phyloP scores from a whole-genome alignment of 163 green algal species.

The Prototheca wickerhamii region DNA sequence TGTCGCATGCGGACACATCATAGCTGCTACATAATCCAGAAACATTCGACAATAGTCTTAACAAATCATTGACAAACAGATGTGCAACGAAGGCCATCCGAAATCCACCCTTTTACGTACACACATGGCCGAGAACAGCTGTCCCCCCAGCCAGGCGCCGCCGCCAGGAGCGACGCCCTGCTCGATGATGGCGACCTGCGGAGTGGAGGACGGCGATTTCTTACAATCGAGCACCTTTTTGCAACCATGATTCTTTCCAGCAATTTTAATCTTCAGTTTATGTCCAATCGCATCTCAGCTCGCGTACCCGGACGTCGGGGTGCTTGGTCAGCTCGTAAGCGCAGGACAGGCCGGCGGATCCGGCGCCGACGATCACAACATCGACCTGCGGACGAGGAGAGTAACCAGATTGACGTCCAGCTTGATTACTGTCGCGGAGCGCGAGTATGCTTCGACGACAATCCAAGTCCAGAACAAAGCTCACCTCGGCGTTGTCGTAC shows the following conservation, averaged over 20 bases:
- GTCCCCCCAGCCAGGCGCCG: constrained; percentile 90
- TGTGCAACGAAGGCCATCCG: not conserved
- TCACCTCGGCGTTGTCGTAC: constrained; percentile 61
- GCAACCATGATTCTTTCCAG: no score
- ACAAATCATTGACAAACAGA: no score
- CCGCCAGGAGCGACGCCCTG: constrained; percentile 50
- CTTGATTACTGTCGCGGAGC: no score
- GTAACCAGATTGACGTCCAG: no score
- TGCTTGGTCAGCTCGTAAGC: constrained; percentile 92
- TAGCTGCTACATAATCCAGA: no score
- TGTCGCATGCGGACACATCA: not conserved
- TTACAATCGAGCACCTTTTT: no score
- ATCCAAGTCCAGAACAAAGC: not conserved
- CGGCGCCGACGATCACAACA: constrained; percentile 79
- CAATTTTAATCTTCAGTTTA: no score
- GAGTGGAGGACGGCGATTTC: not conserved
- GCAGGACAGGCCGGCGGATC: constrained; percentile 75
- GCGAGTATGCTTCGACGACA: no score
- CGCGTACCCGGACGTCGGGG: constrained; percentile 75
- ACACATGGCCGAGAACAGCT: constrained; percentile 88
- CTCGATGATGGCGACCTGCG: constrained; percentile 80
- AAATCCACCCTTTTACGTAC: constrained; percentile 15
- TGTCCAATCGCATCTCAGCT: no score
- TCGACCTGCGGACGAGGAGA: constrained; percentile 38
- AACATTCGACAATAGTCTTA: no score